Percentiles rank a stretch among this genome's conserved stretches.
phyloP scores from a whole-genome alignment of 805 yeast species.

The Schizosaccharomyces osmophilus region DNA sequence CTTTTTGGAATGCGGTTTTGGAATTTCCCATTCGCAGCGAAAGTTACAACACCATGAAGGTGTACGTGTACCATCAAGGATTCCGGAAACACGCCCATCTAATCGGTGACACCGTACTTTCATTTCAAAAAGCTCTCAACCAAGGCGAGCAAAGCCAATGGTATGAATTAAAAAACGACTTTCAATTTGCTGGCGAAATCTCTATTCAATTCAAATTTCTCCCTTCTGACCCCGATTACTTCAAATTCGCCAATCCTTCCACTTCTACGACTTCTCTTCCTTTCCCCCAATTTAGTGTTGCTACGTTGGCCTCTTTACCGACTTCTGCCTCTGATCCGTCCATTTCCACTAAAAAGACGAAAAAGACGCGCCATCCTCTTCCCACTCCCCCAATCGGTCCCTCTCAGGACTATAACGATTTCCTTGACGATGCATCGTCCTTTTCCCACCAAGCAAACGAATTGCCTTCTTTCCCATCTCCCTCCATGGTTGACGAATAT shows the following conservation, averaged over 20 bases:
- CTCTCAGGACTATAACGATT: neutral
- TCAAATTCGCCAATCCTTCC: neutral
- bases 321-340: neutral
- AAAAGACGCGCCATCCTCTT: conserved; percentile 1
- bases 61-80: conserved; percentile 61
- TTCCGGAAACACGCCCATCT: conserved; percentile 46
- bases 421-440: neutral
- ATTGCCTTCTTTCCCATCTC: neutral
- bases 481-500: neutral
- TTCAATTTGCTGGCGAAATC: conserved; percentile 64
- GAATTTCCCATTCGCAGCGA: conserved; percentile 42
- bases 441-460: neutral
- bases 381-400: conserved; percentile 2
- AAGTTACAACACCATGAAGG: conserved; percentile 31
- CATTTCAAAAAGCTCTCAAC: conserved; percentile 45
- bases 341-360: neutral
- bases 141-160: conserved; percentile 66
- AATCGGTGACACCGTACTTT: conserved; percentile 60
- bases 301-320: neutral
- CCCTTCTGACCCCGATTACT: conserved; percentile 20
- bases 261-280: neutral
- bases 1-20: conserved; percentile 61
- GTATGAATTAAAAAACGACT: conserved; percentile 46
- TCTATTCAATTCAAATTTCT: conserved; percentile 81
- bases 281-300: neutral